Conservation (phyloP, 1,284 basidiomycete genomes). For the Anthracocystis panici-leucophaei region DNA sequence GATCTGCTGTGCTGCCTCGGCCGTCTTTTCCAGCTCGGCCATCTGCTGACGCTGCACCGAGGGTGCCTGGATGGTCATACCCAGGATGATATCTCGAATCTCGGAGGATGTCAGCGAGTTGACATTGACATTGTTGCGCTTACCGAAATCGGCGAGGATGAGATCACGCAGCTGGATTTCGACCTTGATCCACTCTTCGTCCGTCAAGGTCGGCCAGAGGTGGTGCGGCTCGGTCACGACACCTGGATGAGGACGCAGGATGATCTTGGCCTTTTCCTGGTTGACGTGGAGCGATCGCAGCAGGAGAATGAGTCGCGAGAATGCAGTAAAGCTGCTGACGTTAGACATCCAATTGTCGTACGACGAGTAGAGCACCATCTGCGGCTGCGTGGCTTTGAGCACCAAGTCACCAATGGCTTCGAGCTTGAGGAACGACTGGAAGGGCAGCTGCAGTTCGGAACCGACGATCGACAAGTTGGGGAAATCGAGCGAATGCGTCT, state of each 20-base stretch:
- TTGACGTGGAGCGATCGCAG: conserved; percentile 98
- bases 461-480: conserved; percentile 99
- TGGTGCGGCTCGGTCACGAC: conserved; percentile 97
- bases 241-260: conserved; percentile 71
- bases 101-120: conserved; percentile 95
- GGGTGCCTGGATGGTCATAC: conserved; percentile 89
- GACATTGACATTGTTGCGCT: conserved; percentile 98
- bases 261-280: conserved; percentile 94
- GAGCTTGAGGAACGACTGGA: conserved; percentile 99
- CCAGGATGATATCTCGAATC: conserved; percentile 74
- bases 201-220: conserved; percentile 93
- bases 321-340: conserved; percentile 98
- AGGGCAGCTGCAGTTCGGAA: conserved; percentile 95
- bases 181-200: conserved; percentile 99
- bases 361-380: conserved; percentile 98
- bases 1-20: conserved; percentile 92
- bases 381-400: conserved; percentile 95
- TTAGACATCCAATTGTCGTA: conserved; percentile 99
- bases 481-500: conserved; percentile 97
- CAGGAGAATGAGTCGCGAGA: conserved; percentile 94
- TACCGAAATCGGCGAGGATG: conserved; percentile 87
- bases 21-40: conserved; percentile 94
- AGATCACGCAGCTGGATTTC: conserved; percentile 85
- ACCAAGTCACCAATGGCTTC: conserved; percentile 99
- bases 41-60: conserved; percentile 94